Base-by-base conservation (phyloP, 495 filamentous ascomycete genomes). In the Parathielavia hyrcaniae region DNA sequence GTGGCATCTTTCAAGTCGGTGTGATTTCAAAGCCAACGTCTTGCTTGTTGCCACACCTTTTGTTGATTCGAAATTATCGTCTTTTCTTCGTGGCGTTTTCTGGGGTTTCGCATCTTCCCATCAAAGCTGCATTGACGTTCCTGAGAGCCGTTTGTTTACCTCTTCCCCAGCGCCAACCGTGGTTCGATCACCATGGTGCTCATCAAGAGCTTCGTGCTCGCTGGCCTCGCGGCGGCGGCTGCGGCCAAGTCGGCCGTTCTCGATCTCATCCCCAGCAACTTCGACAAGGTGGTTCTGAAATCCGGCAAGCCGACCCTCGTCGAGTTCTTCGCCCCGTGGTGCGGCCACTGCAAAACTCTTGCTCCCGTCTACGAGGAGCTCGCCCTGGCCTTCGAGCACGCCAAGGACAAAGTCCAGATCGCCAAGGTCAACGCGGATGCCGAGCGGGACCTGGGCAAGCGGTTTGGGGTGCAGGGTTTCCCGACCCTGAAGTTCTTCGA, bases 321-420 rank as follows among this genome's bases (percentile, higher is more conserved):
- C 59, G 93, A 98, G 71, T 98, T 98, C 81, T 98, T 97, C 73
- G 93, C 93, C 48, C 93, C 93, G 57, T 98, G 93, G 93, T 98
- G 95, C 73, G 95, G 95, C 47, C 71, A 98, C 81, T 98, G 93
- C 88, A 97, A 97, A 79, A 96, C 75, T 57, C 87, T 98, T 11
- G 95, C 91, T 20, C 93, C 93, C 41, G 77, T 93, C 53, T 98
- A 93, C 72, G 93, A 98, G 71, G 88, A 98, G 72, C 83, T 98
- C n/a, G 92, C 84, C 51, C 71, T 79, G 36, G 75, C 75, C 51
- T 91, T 88, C 69, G 83, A 84, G 40, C 83, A 80, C 60, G 82
- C 84, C 61, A 82, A 86, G 62, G 85, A 95, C 72, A 90, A 92
- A 69, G 83, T 98, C 32, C 83, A 81, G 66, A 89, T 98, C 66